Percentiles rank a stretch among this genome's conserved stretches.
phyloP scores from a whole-genome alignment of 495 filamentous ascomycete genomes.

The Collariella sp. region DNA sequence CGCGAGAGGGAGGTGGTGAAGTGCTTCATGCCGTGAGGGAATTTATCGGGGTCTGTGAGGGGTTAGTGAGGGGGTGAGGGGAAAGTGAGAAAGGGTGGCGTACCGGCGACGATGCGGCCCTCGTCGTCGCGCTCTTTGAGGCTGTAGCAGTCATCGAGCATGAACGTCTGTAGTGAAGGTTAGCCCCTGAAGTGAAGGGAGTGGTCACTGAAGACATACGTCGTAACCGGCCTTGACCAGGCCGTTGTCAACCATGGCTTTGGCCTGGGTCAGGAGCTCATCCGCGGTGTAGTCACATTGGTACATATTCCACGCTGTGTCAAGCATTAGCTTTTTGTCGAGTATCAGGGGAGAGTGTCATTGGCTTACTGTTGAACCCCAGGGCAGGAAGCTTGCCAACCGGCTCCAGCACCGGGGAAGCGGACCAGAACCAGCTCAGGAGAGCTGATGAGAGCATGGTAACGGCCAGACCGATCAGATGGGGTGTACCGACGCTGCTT shows the following conservation, averaged over 20 bases:
- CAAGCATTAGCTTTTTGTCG: neutral
- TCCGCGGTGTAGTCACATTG: constrained; percentile 7
- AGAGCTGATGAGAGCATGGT: neutral
- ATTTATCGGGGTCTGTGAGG: constrained; percentile 15
- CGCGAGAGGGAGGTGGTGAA: constrained; percentile 22
- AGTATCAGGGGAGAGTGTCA: neutral
- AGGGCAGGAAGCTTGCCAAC: constrained; percentile 6
- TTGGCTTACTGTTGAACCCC: constrained; percentile 3
- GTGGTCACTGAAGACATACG: neutral
- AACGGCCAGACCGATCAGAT: too few species aligned
- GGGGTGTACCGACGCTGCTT: too few species aligned
- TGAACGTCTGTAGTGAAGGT: neutral
- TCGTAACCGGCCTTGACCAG: constrained; percentile 4
- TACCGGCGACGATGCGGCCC: constrained; percentile 1
- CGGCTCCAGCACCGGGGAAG: neutral
- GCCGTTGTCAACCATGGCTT: constrained; percentile 3
- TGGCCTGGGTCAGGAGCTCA: neutral
- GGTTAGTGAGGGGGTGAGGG: neutral
- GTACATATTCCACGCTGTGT: neutral
- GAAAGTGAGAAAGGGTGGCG: neutral
- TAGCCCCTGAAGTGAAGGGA: neutral
- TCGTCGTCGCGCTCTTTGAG: neutral
- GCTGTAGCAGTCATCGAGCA: constrained; percentile 9
- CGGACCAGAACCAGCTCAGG: neutral
- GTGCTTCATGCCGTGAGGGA: constrained; percentile 23